Percentiles rank a stretch among this genome's conserved stretches.
phyloP scores from a whole-genome alignment of 495 filamentous ascomycete genomes.

The Penicillium desertorum region DNA sequence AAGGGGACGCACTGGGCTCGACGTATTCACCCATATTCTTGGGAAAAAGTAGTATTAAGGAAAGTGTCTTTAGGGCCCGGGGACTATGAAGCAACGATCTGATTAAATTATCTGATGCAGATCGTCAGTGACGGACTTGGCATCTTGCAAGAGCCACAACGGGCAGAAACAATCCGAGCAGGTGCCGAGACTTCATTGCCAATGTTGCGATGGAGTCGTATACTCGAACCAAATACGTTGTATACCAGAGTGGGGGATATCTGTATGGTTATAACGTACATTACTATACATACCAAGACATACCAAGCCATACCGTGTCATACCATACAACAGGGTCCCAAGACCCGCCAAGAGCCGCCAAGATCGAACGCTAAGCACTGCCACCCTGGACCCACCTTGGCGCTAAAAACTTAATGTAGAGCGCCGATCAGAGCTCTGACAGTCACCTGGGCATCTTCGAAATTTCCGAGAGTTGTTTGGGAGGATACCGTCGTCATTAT shows the following conservation, averaged over 20 bases:
- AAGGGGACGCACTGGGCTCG: neutral
- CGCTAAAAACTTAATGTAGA: neutral
- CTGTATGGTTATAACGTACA: neutral
- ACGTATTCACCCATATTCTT: conserved; percentile 2
- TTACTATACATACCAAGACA: neutral
- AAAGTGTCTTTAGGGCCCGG: neutral
- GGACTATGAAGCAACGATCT: neutral
- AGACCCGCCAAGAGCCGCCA: neutral
- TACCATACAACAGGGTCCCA: neutral
- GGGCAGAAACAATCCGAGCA: neutral
- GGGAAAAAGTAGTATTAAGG: neutral
- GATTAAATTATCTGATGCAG: conserved; percentile 2
- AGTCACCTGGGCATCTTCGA: neutral
- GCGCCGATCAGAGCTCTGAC: neutral
- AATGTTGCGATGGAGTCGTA: neutral
- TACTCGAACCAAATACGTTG: neutral
- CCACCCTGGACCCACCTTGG: neutral
- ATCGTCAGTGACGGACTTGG: neutral
- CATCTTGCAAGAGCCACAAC: neutral
- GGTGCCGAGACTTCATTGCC: neutral
- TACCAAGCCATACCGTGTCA: neutral
- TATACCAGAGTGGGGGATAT: too few relatives aligned
- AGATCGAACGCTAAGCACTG: neutral
- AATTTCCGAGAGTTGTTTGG: neutral
- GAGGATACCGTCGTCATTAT: neutral